These are phyloP conservation scores for Polytrichum commune DNA, from an alignment of 225 moss, liverwort and hornwort species.

Conservation along the genomic window DNA sequence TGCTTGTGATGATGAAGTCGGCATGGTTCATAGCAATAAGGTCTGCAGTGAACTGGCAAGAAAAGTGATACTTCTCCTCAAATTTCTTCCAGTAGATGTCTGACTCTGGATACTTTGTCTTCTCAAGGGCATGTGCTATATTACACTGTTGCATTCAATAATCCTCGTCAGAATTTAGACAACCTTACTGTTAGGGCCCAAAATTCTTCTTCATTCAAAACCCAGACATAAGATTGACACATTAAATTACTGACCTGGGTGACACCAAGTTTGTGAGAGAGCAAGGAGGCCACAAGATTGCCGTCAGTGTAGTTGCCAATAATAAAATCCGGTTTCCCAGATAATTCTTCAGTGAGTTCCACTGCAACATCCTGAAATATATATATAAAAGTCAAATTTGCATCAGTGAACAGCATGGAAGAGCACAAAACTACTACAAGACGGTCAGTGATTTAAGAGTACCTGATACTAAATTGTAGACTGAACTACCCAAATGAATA, in stretches of 20 bases:
- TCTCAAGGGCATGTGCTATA: conserved; percentile 96
- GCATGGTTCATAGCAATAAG: conserved; percentile 94
- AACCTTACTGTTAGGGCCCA: too few species aligned
- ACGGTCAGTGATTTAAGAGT: too few species aligned
- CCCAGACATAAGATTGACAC: too few species aligned
- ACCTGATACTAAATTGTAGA: too few species aligned
- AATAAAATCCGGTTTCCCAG: conserved; percentile 70
- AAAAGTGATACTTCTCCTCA: conserved; percentile 93
- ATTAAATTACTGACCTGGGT: conserved; percentile 62
- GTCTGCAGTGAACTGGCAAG: conserved; percentile 94
- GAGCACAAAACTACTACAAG: too few species aligned
- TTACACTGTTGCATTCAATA: conserved; percentile 56
- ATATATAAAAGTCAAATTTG: too few species aligned
- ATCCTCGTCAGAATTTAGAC: conserved; percentile 5
- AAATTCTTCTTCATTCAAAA: too few species aligned
- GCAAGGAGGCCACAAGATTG: conserved; percentile 85
- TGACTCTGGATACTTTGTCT: conserved; percentile 95
- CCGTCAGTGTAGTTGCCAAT: conserved; percentile 96
- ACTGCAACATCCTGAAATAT: conserved; percentile 59
- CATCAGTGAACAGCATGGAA: background rate
- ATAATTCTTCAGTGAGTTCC: conserved; percentile 59
- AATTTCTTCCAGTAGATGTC: conserved; percentile 84
- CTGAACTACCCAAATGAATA: too few species aligned
- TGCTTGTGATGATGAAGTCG: conserved; percentile 94
- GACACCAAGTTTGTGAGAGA: conserved; percentile 72